Evolutionary conservation across 108 stramenopile genomes (phyloP), one percentile per base, ranked within the genome.

Genomic region (Pseudonitzschia pungens): DNA sequence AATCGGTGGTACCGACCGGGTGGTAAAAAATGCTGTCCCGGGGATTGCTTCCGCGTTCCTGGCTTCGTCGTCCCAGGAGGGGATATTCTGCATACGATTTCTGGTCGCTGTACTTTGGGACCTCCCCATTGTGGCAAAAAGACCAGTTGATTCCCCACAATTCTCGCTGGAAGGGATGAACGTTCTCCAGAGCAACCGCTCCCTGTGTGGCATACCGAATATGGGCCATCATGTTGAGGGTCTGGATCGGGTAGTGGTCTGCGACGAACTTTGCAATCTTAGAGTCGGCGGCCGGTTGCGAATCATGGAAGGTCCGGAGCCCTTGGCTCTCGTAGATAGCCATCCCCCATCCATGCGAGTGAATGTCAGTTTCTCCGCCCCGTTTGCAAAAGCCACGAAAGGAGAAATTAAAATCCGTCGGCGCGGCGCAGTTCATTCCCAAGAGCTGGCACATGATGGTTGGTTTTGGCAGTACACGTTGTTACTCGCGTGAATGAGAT

Each of bases 281-380:
- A 64, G 84, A 85, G 0, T 78, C 71, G 6, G 76, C 48, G 6
- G 89, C 87, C 24, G 94, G 83, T 54, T 81, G 67, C 5, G 73
- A 64, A 70, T 87, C 89, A 50, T 89, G 89, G 73, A 89, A 89
- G 50, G 82, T 76, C 29, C 89, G 82, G 14, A 89, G 14, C 15
- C 89, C 84, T 16, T 65, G 60, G 14, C 85, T 80, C 51, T 87
- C 81, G 58, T 86, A 88, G 71, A 75, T 79, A 8, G 71, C 74
- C 42, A 94, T 33, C 14, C 96, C 96, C 96, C 96, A 96, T 11
- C 96, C 96, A 62, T 96, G 88, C n/a, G 80, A 68, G 65, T 96
- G 93, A 31, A 88, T 78, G 66, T 93, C 93, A 16, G 96, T 96
- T 29, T 71, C 81, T 7, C 96, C 96, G 0, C 96, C 96, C 9